Percentiles rank a stretch among this genome's conserved stretches.
Conservation (phyloP, 352 stramenopile genomes). For the Phytophthora quininea region DNA sequence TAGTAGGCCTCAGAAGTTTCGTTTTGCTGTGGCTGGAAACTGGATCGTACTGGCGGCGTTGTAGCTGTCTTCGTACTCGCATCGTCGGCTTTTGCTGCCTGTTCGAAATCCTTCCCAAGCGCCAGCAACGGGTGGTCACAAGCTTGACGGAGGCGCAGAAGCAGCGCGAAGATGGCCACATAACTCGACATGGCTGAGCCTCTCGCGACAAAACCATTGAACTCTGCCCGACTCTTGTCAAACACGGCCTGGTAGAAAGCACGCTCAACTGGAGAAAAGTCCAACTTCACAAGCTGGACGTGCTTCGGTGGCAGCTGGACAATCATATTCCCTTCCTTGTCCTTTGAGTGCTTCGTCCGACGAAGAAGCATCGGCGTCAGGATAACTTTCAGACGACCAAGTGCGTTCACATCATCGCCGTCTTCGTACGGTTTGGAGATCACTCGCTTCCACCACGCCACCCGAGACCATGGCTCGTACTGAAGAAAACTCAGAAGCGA, state of each 20-base stretch:
- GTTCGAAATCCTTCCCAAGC: constrained; percentile 66
- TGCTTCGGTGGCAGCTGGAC: constrained; percentile 78
- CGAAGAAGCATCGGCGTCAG: constrained; percentile 82
- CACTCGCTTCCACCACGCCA: constrained; percentile 85
- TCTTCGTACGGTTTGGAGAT: constrained; percentile 82
- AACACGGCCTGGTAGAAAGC: constrained; percentile 90
- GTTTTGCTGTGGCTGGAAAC: constrained; percentile 54
- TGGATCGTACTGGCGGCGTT: constrained; percentile 8
- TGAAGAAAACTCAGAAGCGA: constrained; percentile 84
- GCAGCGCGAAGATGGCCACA: constrained; percentile 87
- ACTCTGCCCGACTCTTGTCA: constrained; percentile 84
- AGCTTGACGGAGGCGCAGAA: constrained; percentile 88
- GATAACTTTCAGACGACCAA: constrained; percentile 70
- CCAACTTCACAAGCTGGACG: constrained; percentile 67
- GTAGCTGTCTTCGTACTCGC: neutral
- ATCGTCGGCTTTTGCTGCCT: constrained; percentile 31
- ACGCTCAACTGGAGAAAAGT: constrained; percentile 79
- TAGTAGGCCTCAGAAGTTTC: constrained; percentile 72
- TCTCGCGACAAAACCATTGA: constrained; percentile 87
- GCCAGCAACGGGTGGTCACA: constrained; percentile 91
- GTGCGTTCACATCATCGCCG: constrained; percentile 58
- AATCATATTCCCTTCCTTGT: constrained; percentile 64
- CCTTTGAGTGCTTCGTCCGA: constrained; percentile 83
- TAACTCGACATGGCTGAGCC: constrained; percentile 83
- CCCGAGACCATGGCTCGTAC: constrained; percentile 86